Evolutionary conservation across 257 asterid species (phyloP), one percentile per base, ranked within the genome.

Genomic region (Plectranthus barbatus): DNA sequence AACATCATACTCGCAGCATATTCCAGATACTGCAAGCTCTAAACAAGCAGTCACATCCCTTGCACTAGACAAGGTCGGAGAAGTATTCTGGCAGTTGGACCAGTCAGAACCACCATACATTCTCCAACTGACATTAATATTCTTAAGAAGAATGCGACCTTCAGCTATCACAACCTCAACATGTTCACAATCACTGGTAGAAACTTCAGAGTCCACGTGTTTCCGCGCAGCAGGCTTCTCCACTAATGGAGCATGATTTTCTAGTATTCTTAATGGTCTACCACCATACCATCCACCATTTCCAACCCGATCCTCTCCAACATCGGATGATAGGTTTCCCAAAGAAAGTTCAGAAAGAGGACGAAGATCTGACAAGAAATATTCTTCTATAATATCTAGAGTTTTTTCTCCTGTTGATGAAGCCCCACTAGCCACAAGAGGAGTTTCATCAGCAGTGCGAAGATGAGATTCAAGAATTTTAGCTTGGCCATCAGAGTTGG

Each of bases 61-160:
- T 24, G 84, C 82, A 71, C 68, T 62, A 66, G 76, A 58, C 70
- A 54, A 77, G 64, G 76, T 68, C 57, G 70, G 84, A 61, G 70
- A 68, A 49, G 74, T 67, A 69, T 59, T 81, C 69, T 70, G 79
- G 73, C 46, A 62, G 72, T 74, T 81, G 55, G 76, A 67, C 99
- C 97, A 93, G 70, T 87, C 96, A 60, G 89, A 85, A 71, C 99
- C 99, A 51, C 82, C 88, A 61, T 82, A 74, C 85, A 93, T 80
- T 81, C 90, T 83, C 97, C 97, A 93, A 70, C 59, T 73, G 61
- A 93, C 77, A 68, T 90, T 86, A 80, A 90, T 82, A 70, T 90
- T 83, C 81, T 81, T 83, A 69, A 93, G 78, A 72, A 72, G 67
- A 59, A 90, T 37, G 69, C 72, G 66, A 56, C 97, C 96, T 77